Evolutionary conservation across 2,329 filamentous ascomycete genomes (phyloP).

Genomic region (Chrysosporium queenslandicum): DNA sequence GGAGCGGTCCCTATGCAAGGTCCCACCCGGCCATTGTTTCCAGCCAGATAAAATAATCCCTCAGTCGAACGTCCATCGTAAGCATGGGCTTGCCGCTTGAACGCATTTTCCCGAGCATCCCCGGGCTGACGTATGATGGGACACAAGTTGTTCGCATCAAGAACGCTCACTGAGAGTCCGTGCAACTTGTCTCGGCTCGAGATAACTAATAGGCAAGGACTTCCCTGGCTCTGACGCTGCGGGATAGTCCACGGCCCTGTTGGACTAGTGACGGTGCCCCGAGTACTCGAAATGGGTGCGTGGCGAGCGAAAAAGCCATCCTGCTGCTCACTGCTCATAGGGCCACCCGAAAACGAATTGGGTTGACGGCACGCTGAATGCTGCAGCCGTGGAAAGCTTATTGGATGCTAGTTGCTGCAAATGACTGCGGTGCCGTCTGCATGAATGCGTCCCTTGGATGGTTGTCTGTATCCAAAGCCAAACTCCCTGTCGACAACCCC

Average conservation of each 20-base stretch:
- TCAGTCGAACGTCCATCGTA: neutral
- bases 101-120: conserved; percentile 7
- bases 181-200: conserved; percentile 1
- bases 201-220: neutral
- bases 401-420: conserved; percentile 1
- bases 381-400: conserved; percentile 1
- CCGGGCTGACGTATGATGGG: neutral
- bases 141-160: neutral
- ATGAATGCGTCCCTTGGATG: neutral
- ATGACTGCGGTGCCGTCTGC: neutral
- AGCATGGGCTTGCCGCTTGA: neutral
- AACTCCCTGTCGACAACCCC: conserved; percentile 7
- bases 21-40: neutral
- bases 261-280: too few species aligned
- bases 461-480: neutral
- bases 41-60: neutral
- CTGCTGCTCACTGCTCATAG: neutral
- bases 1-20: neutral
- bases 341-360: neutral
- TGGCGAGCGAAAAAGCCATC: neutral
- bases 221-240: neutral
- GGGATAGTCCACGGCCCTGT: neutral
- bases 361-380: neutral
- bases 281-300: too few species aligned
- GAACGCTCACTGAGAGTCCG: neutral